These are phyloP conservation scores for Strigomonas culicis DNA, from an alignment of 208 protist species.

Conservation along the genomic window DNA sequence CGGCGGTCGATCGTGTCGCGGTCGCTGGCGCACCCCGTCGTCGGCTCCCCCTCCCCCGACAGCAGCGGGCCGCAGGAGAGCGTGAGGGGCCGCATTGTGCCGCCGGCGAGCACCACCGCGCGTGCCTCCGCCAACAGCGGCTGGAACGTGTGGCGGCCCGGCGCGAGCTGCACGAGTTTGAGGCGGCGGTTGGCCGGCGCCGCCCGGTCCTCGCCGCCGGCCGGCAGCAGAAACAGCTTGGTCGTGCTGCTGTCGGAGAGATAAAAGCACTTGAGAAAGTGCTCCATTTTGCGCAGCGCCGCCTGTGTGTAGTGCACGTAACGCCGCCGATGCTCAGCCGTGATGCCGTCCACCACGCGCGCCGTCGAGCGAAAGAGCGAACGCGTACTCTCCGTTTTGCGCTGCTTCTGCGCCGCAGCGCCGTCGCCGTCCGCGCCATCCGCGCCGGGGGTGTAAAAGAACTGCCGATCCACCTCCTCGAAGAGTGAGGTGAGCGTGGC, in stretches of 20 bases:
- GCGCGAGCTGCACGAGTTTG: constrained; percentile 67
- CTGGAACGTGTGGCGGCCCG: constrained; percentile 52
- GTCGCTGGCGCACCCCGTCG: background rate
- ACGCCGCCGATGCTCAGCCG: background rate
- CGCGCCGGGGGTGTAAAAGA: too few species aligned
- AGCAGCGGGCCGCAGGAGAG: constrained; percentile 80
- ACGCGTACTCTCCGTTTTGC: too few species aligned
- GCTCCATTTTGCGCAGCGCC: background rate
- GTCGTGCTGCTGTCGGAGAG: background rate
- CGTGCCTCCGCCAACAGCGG: constrained; percentile 48
- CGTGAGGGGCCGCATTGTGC: constrained; percentile 91
- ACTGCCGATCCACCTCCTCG: too few species aligned
- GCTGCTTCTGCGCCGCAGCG: too few species aligned
- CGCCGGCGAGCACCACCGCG: constrained; percentile 82
- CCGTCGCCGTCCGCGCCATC: too few species aligned
- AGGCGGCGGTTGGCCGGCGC: too few species aligned
- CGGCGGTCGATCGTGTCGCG: background rate
- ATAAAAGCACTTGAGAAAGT: constrained; percentile 6
- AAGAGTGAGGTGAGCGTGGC: too few species aligned
- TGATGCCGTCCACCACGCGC: background rate
- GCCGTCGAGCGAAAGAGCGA: too few species aligned
- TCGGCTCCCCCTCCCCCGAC: background rate
- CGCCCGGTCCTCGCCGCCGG: too few species aligned
- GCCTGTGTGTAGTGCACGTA: background rate
- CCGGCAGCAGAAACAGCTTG: background rate